Evolutionary conservation across 2,329 filamentous ascomycete species (phyloP).

Genomic region (Aspergillus ruber): DNA sequence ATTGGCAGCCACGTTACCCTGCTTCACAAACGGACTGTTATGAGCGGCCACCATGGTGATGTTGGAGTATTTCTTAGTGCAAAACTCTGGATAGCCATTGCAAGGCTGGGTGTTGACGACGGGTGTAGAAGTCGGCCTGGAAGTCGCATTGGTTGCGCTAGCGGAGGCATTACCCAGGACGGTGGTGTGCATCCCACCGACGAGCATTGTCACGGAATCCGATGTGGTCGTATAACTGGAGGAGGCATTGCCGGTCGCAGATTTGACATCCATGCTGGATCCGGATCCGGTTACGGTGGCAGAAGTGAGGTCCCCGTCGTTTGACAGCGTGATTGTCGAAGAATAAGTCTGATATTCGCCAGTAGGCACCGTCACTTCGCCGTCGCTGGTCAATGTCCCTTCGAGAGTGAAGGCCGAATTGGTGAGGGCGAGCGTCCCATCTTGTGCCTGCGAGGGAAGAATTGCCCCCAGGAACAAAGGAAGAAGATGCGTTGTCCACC

Average conservation of each 20-base stretch:
- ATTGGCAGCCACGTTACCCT: slow-evolving; percentile 68
- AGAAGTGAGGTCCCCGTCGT: slow-evolving; percentile 11
- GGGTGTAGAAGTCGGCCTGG: slow-evolving; percentile 32
- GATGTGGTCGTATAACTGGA: slow-evolving; percentile 27
- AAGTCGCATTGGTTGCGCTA: slow-evolving; percentile 44
- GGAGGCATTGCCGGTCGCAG: slow-evolving; percentile 22
- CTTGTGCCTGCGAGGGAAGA: background rate
- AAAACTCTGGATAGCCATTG: slow-evolving; percentile 74
- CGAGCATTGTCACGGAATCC: slow-evolving; percentile 34
- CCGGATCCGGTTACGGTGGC: slow-evolving; percentile 21
- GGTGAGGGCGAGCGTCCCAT: slow-evolving; percentile 4
- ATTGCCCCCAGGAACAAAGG: background rate
- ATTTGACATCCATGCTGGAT: slow-evolving; percentile 10
- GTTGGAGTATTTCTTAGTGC: slow-evolving; percentile 69
- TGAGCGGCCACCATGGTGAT: slow-evolving; percentile 72
- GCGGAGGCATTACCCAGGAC: slow-evolving; percentile 44
- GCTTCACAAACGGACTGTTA: slow-evolving; percentile 70
- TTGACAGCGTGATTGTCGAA: slow-evolving; percentile 26
- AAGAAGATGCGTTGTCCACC: background rate
- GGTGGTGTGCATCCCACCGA: slow-evolving; percentile 34
- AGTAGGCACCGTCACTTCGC: slow-evolving; percentile 27
- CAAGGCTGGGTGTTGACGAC: slow-evolving; percentile 68
- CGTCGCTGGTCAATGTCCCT: slow-evolving; percentile 17
- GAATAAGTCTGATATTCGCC: slow-evolving; percentile 34
- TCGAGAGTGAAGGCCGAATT: slow-evolving; percentile 13